Percentiles rank a stretch among this genome's conserved stretches.
Evolutionary conservation across 257 asterid genomes (phyloP).

Genomic region (Solanum ossicruentum): DNA sequence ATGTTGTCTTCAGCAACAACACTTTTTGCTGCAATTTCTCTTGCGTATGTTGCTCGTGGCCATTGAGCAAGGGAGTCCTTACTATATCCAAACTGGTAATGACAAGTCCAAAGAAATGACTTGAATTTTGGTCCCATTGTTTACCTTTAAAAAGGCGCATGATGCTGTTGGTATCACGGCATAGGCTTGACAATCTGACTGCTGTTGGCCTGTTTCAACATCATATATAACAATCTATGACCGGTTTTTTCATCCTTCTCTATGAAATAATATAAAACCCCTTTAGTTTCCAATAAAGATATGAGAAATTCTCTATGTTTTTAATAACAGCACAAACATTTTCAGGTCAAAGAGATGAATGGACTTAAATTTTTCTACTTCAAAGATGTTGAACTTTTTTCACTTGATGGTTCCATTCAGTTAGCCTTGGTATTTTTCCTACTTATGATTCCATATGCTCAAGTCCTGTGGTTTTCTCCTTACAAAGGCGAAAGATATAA

Average conservation of each 20-base stretch:
- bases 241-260: not conserved
- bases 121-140: not conserved
- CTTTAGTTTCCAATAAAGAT: not conserved
- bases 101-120: not conserved
- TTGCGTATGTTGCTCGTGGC: conserved; percentile 50
- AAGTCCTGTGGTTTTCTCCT: not conserved
- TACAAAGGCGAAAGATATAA: not conserved
- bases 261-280: not conserved
- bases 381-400: not conserved
- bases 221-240: not conserved
- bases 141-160: not conserved
- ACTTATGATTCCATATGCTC: not conserved
- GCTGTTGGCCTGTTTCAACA: not conserved
- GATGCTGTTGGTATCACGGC: not conserved
- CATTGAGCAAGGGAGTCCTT: conserved; percentile 20
- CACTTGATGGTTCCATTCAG: not conserved
- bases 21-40: conserved; percentile 45
- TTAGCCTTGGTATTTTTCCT: not conserved
- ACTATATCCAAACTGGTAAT: not conserved
- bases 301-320: not conserved
- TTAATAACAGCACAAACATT: not conserved
- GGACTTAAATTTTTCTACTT: not conserved
- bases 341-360: not conserved
- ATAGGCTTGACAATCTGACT: not conserved
- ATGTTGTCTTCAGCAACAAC: conserved; percentile 60